Percentiles rank a stretch among this genome's conserved stretches.
phyloP scores from a whole-genome alignment of 2,329 filamentous ascomycete species.

The Alternaria novae-zelandiae region DNA sequence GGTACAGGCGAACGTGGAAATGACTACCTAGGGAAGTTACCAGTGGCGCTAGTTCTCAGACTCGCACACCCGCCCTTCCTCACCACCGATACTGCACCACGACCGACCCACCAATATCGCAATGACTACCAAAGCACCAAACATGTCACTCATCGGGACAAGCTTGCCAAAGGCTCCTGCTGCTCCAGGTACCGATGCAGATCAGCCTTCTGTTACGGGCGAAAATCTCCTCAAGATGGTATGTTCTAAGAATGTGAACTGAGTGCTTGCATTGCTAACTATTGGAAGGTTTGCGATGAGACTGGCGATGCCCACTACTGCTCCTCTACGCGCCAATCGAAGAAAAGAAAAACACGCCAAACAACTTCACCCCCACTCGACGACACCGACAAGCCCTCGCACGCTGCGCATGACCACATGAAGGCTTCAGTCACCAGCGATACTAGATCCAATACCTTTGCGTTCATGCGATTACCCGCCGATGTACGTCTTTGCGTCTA shows the following conservation, averaged over 20 bases:
- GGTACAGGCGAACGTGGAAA: background rate
- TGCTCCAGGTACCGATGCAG: background rate
- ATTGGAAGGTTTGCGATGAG: background rate
- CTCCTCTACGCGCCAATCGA: background rate
- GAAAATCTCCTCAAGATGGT: background rate
- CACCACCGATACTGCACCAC: background rate
- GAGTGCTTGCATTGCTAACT: background rate
- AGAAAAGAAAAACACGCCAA: background rate
- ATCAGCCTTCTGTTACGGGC: background rate
- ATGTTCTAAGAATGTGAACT: background rate
- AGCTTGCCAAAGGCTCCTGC: background rate
- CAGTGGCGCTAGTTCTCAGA: background rate
- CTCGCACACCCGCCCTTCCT: background rate
- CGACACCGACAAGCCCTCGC: background rate
- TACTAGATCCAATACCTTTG: background rate
- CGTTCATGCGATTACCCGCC: background rate
- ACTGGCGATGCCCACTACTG: background rate
- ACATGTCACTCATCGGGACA: background rate
- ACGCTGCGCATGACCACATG: background rate
- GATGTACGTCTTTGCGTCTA: background rate
- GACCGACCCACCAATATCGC: background rate
- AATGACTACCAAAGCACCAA: background rate
- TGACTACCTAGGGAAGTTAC: background rate
- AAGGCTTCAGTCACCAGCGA: background rate
- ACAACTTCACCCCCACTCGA: background rate